Evolutionary conservation across 1,284 basidiomycete species (phyloP).

Genomic region (Boletellus dicymbophilus): DNA sequence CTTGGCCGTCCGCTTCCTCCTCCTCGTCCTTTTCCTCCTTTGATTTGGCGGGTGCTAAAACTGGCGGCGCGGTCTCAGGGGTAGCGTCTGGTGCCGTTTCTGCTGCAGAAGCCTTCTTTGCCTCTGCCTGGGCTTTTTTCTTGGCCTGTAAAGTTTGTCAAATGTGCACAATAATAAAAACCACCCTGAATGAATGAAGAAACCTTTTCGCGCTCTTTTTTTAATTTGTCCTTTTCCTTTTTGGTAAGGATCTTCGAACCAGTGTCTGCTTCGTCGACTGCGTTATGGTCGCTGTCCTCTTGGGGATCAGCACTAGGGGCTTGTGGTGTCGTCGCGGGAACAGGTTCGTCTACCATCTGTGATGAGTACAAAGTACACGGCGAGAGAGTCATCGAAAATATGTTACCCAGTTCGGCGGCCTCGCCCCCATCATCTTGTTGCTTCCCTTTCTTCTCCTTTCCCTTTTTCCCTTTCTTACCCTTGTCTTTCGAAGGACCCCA

Average conservation of each 20-base stretch:
- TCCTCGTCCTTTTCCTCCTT: conserved; percentile 35
- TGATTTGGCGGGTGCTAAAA: conserved; percentile 21
- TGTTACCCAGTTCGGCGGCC: conserved; percentile 27
- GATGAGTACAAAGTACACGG: not conserved
- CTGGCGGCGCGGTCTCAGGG: conserved; percentile 15
- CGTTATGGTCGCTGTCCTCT: conserved; percentile 50
- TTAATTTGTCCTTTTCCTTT: conserved; percentile 92
- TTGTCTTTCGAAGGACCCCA: conserved; percentile 63
- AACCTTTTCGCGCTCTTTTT: conserved; percentile 95
- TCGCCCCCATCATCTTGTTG: conserved; percentile 44
- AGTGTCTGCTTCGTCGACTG: conserved; percentile 43
- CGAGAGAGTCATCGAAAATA: conserved; percentile 16
- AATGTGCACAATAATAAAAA: conserved; percentile 2
- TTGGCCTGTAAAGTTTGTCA: conserved; percentile 65
- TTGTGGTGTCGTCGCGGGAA: conserved; percentile 26
- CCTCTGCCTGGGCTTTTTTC: conserved; percentile 91
- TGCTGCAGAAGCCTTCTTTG: conserved; percentile 59
- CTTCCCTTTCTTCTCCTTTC: conserved; percentile 49
- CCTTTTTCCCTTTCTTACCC: conserved; percentile 49
- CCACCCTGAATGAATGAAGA: conserved; percentile 11
- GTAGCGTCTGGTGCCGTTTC: conserved; percentile 27
- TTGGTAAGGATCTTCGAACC: conserved; percentile 73
- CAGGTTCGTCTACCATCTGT: conserved; percentile 28
- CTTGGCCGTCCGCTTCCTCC: conserved; percentile 54
- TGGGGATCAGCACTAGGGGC: conserved; percentile 28